Percentiles rank a stretch among this genome's conserved stretches.
Conservation (phyloP, 2,329 filamentous ascomycete species). For the Colletotrichum godetiae region DNA sequence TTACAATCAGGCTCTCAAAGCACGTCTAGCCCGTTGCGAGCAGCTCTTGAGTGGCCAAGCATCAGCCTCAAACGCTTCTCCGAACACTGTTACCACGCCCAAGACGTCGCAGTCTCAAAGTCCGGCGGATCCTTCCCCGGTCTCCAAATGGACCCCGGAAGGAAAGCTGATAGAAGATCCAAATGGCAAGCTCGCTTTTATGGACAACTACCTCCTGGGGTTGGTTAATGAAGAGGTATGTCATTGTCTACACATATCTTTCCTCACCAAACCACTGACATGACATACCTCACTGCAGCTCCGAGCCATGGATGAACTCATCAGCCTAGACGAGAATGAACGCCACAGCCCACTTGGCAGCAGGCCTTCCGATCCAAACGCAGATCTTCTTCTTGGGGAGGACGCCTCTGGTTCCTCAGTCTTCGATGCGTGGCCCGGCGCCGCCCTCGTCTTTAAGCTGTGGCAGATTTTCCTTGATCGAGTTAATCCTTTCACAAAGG, state of each 20-base stretch:
- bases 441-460: background rate
- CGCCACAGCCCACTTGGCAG: background rate
- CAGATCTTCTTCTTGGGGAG: background rate
- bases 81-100: background rate
- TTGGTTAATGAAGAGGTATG: background rate
- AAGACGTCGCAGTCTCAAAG: background rate
- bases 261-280: background rate
- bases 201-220: background rate
- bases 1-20: background rate
- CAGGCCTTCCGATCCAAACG: background rate
- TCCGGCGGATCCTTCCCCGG: background rate
- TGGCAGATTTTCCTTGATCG: background rate
- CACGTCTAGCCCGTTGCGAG: background rate
- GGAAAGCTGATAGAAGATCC: background rate
- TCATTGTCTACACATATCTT: background rate
- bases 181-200: background rate
- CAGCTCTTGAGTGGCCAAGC: background rate
- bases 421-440: background rate
- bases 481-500: background rate
- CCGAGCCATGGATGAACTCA: background rate
- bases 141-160: background rate
- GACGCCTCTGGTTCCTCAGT: background rate
- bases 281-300: background rate
- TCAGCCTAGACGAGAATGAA: background rate
- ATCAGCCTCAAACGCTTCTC: background rate